phyloP scores from a whole-genome alignment of 768 basidiomycete genomes.

The Tulasnella sp. region DNA sequence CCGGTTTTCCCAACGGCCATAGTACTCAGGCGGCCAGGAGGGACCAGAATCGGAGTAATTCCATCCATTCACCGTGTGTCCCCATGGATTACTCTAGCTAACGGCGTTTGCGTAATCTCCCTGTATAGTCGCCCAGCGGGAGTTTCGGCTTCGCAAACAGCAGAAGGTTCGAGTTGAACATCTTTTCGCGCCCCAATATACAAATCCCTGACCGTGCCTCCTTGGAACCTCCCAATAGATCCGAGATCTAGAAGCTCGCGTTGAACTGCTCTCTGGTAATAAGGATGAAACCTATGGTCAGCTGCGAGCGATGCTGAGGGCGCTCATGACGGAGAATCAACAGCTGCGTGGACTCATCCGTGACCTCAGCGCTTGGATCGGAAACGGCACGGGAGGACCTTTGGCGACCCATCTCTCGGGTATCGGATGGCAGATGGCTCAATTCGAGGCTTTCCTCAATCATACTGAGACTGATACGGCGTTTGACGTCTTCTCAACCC shows the following conservation, averaged over 20 bases:
- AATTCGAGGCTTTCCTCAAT: conserved; percentile 74
- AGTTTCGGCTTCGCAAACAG: conserved; percentile 86
- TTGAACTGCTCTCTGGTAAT: conserved; percentile 88
- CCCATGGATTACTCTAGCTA: background rate
- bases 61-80: background rate
- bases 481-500: conserved; percentile 73
- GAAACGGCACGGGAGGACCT: conserved; percentile 72
- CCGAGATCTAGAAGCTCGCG: conserved; percentile 86
- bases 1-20: conserved; percentile 4
- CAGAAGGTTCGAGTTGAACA: conserved; percentile 32
- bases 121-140: conserved; percentile 60
- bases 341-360: conserved; percentile 68
- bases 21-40: conserved; percentile 82
- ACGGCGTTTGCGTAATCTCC: too few relatives aligned
- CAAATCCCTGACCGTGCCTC: background rate
- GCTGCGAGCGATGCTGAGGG: conserved; percentile 67
- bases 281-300: conserved; percentile 81
- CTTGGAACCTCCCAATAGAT: conserved; percentile 41
- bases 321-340: conserved; percentile 84
- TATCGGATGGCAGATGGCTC: conserved; percentile 64
- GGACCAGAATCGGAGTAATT: conserved; percentile 63
- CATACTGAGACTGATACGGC: conserved; percentile 87
- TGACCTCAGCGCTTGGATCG: conserved; percentile 68
- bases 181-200: background rate
- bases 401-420: conserved; percentile 37